Evolutionary conservation across 163 green algal genomes (phyloP), one percentile per base, ranked within the genome.

Genomic region (Coccomyxa subellipsoidea): DNA sequence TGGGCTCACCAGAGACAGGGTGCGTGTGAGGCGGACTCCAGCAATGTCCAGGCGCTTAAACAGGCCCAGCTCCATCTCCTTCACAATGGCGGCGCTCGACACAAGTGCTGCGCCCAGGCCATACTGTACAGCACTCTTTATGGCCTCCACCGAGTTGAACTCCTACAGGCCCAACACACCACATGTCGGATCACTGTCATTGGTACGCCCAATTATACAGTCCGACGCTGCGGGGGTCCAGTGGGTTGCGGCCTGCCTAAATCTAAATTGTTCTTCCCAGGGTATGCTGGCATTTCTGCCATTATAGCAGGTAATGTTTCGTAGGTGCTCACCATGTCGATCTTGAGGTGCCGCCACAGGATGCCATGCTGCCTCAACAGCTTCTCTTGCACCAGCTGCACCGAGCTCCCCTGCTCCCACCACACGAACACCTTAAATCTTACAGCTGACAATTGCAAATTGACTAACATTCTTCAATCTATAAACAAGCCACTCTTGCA

Each of bases 111-210:
- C 87, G 35, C 87, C 87, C 9, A 91, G 78, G 72, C 84, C 83
- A 76, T 80, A 40, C 77, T 87, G 59, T 39, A 91, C 87, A 40
- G 87, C 87, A 37, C 81, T 80, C 80, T 91, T 91, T 80, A 91
- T 89, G 54, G 84, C 87, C 78, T 91, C 87, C 36, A 89, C 77
- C 27, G 77, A 86, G 78, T 89, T 89, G n/a, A 91, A 85, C 70
- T 90, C 86, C 84, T 85, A 80, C 69, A 83, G 34, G 37, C 12
- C 25, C 1, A 18, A 27, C 38, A 72, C 18, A 10, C n/a, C 47
- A 8, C 21, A 36, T 15, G 69, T 75, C 69, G 21, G n/a, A 36
- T 34, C 4, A 75, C n/a, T 75, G 69, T 34, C 69, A 75, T 75
- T 9, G 21, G n/a, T n/a, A n/a, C n/a, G n/a, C n/a, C n/a, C n/a